phyloP scores from a whole-genome alignment of 306 rosid species.

The Gastrolobium bilobum region DNA sequence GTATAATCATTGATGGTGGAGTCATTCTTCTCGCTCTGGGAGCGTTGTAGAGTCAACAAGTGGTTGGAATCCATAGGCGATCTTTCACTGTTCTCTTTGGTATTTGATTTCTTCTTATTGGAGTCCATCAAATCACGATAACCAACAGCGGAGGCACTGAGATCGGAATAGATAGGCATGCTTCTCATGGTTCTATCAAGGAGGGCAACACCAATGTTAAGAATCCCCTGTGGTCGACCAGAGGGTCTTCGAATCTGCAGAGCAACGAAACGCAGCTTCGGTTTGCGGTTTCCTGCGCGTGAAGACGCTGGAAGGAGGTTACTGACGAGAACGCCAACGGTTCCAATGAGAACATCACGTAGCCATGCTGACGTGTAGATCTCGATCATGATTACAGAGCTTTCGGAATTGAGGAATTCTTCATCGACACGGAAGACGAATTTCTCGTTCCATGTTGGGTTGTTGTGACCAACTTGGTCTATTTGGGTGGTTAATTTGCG shows the following conservation, averaged over 20 bases:
- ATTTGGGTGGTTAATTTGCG: constrained; percentile 66
- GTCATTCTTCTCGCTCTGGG: constrained; percentile 55
- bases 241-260: constrained; percentile 82
- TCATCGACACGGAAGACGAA: constrained; percentile 75
- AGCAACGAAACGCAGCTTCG: constrained; percentile 60
- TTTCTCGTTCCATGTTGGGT: constrained; percentile 86
- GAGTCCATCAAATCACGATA: constrained; percentile 50
- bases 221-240: constrained; percentile 78
- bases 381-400: constrained; percentile 65
- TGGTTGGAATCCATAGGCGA: background rate
- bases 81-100: background rate
- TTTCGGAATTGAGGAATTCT: constrained; percentile 51
- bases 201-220: constrained; percentile 65
- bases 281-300: constrained; percentile 43
- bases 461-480: constrained; percentile 62
- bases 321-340: constrained; percentile 55
- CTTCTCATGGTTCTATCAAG: constrained; percentile 69
- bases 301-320: constrained; percentile 58
- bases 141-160: constrained; percentile 62
- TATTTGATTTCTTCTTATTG: background rate
- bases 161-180: constrained; percentile 76
- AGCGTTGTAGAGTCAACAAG: constrained; percentile 50
- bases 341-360: constrained; percentile 66
- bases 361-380: constrained; percentile 65
- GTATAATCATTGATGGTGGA: constrained; percentile 40